Evolutionary conservation across 768 basidiomycete genomes (phyloP), one percentile per base, ranked within the genome.

Genomic region (Rhizopogon vesiculosus): DNA sequence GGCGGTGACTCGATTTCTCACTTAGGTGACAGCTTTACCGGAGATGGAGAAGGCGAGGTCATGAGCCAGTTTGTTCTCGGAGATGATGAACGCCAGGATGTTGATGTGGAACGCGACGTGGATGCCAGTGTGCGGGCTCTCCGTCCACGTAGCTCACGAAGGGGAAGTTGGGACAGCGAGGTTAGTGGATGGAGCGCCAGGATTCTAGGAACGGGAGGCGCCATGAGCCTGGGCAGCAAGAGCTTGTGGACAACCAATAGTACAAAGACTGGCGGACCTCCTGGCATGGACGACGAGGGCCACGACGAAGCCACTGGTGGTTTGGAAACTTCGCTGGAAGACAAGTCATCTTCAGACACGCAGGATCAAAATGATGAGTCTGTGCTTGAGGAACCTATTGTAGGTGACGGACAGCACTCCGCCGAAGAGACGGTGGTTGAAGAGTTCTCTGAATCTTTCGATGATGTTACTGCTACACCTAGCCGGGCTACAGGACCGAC

Each of bases 131-230:
- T 97, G 25, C 79, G 93, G 7, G 95, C 94, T n/a, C 73, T 97
- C 62, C 75, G 93, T 57, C 91, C 91, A 1, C 76, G 93, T 55
- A 91, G 90, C 70, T 91, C 90, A 8, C 78, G 93, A 62, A 77
- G 91, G 62, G 89, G 89, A 0, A 95, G 93, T 64, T 95, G 93
- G 90, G 95, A 91, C 62, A 94, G 93, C 63, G 89, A 88, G 64
- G 86, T 82, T 25, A 93, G 90, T 61, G 80, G 87, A 42, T 95
- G 92, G 92, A 93, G 91, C 66, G 91, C 93, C 6, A 75, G 79
- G 58, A 71, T 88, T 31, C 67, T 72, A 5, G 80, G 81, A 43
- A 70, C 68, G 18, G 77, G 74, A 3, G 72, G 76, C 7, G 78
- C 77, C 22, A 74, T 78, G 5, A 71, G 80, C 1, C 65, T 64